Evolutionary conservation across 2,329 filamentous ascomycete species (phyloP).

Genomic region (Onygenales sp.): DNA sequence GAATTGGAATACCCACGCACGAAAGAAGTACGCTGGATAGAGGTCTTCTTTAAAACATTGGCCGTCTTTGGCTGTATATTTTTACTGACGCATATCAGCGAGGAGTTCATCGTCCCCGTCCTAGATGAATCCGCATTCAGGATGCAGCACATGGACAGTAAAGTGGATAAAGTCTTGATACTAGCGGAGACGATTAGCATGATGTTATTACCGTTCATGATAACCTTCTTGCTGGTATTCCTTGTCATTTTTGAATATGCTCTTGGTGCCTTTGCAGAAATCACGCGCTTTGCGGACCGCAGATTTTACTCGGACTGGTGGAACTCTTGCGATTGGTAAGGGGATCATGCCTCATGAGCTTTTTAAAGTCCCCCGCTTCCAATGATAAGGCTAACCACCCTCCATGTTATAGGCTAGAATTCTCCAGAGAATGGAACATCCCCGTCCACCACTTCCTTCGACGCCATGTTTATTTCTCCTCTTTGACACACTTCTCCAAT

Average conservation of each 20-base stretch:
- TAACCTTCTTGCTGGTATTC: conserved; percentile 90
- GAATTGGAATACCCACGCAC: conserved; percentile 92
- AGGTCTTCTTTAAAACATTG: conserved; percentile 73
- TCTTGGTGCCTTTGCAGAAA: conserved; percentile 86
- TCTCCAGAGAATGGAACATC: conserved; percentile 94
- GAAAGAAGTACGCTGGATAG: conserved; percentile 62
- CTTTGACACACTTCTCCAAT: conserved; percentile 64
- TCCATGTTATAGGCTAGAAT: conserved; percentile 63
- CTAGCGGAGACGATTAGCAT: conserved; percentile 82
- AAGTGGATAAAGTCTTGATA: conserved; percentile 63
- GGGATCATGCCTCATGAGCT: conserved; percentile 41
- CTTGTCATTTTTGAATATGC: conserved; percentile 98
- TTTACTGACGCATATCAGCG: conserved; percentile 77
- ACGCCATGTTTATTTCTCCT: conserved; percentile 84
- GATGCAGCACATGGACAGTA: conserved; percentile 38
- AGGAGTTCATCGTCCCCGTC: conserved; percentile 92
- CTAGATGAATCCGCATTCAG: conserved; percentile 60
- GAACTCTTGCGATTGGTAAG: conserved; percentile 47
- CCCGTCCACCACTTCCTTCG: conserved; percentile 93
- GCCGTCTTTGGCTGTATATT: conserved; percentile 97
- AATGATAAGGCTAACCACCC: conserved; percentile 1
- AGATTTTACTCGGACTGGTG: conserved; percentile 80
- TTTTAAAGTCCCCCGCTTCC: conserved; percentile 25
- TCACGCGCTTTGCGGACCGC: conserved; percentile 84
- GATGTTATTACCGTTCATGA: conserved; percentile 94